phyloP scores from a whole-genome alignment of 306 rosid species.

The Argentina anserina region DNA sequence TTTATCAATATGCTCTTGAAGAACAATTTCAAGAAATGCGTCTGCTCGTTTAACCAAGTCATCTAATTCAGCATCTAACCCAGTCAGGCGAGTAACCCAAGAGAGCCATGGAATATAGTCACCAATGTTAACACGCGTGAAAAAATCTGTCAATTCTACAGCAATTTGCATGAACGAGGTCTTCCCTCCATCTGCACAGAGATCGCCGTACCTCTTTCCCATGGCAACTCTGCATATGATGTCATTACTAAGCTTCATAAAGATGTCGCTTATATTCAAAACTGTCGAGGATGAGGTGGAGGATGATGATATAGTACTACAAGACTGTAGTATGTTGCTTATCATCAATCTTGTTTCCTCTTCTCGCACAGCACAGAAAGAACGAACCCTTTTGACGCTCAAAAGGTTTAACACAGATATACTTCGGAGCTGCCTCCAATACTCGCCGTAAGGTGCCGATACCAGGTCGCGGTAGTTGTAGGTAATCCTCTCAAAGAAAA shows the following conservation, averaged over 20 bases:
- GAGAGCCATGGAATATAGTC: conserved; percentile 2
- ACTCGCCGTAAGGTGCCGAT: background rate
- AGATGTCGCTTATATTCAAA: background rate
- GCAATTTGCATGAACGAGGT: background rate
- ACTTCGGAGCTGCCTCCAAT: conserved; percentile 1
- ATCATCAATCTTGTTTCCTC: background rate
- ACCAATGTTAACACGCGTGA: background rate
- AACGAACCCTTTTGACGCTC: background rate
- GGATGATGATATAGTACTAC: background rate
- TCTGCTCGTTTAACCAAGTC: background rate
- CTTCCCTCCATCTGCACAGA: background rate
- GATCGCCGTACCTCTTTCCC: background rate
- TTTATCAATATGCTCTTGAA: background rate
- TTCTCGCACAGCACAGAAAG: background rate
- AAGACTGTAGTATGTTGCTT: background rate
- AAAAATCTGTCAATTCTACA: background rate
- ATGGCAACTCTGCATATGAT: background rate
- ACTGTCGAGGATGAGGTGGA: background rate
- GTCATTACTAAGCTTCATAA: background rate
- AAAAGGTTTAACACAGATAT: background rate
- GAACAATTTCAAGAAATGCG: background rate
- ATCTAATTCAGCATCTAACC: background rate
- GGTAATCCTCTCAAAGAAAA: background rate
- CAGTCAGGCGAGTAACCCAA: background rate
- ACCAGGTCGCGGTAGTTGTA: background rate